phyloP scores from a whole-genome alignment of 2,329 filamentous ascomycete genomes.

The Dothiorella sarmentorum region DNA sequence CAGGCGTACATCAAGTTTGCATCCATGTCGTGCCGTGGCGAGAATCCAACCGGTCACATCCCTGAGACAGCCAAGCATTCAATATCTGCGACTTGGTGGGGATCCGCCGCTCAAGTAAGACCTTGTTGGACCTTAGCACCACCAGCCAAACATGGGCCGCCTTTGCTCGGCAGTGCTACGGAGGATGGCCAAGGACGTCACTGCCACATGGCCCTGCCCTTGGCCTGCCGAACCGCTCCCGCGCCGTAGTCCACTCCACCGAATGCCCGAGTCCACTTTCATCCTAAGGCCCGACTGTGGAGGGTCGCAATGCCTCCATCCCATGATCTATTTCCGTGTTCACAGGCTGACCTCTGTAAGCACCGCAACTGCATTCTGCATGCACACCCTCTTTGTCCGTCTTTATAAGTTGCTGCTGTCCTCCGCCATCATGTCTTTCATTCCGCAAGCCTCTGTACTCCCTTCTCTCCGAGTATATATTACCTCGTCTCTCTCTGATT shows the following conservation, averaged over 20 bases:
- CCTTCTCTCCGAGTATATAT: conserved; percentile 8
- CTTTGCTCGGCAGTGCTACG: conserved; percentile 12
- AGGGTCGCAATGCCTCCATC: conserved; percentile 18
- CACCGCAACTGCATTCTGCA: conserved; percentile 11
- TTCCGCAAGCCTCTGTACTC: not conserved
- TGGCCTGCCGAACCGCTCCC: not conserved
- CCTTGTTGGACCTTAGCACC: conserved; percentile 2
- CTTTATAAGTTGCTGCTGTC: conserved; percentile 9
- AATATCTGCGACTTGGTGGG: conserved; percentile 4
- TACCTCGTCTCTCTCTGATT: not conserved
- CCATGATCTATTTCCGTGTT: conserved; percentile 19
- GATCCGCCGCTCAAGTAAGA: conserved; percentile 16
- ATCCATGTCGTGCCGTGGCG: conserved; percentile 14
- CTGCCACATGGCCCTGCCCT: conserved; percentile 18
- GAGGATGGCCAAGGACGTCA: conserved; percentile 8
- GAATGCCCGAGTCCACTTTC: not conserved
- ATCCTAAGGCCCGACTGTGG: not conserved
- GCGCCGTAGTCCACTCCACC: not conserved
- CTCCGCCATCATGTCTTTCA: not conserved
- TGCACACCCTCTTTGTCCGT: conserved; percentile 9
- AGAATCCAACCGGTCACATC: not conserved
- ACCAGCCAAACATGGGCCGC: not conserved
- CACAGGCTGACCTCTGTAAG: conserved; percentile 10
- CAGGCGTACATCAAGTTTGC: not conserved
- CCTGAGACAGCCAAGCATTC: conserved; percentile 11